Percentiles rank a stretch among this genome's conserved stretches.
Evolutionary conservation across 2,329 filamentous ascomycete species (phyloP).

Genomic region (Trichoderma atroviride): DNA sequence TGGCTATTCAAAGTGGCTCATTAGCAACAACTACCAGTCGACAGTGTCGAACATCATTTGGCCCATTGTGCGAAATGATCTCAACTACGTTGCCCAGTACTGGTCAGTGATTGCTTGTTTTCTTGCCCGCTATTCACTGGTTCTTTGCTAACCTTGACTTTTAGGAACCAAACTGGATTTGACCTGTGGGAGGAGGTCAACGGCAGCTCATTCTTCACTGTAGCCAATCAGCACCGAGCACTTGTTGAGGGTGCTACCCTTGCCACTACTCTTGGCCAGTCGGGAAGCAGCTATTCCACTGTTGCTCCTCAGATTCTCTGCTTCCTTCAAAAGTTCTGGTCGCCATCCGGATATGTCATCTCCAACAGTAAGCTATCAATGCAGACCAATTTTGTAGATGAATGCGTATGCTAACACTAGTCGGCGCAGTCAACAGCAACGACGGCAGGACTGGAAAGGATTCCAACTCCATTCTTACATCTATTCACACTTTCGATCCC

Average conservation of each 20-base stretch:
- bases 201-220: slow-evolving; percentile 79
- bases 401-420: background rate
- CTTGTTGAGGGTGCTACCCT: slow-evolving; percentile 68
- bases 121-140: background rate
- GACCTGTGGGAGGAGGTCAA: slow-evolving; percentile 84
- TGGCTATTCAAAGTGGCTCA: slow-evolving; percentile 71
- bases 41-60: slow-evolving; percentile 62
- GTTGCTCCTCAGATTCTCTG: slow-evolving; percentile 73
- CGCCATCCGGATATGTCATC: slow-evolving; percentile 59
- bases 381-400: background rate
- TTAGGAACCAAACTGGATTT: slow-evolving; percentile 61
- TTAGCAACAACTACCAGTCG: slow-evolving; percentile 64
- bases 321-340: slow-evolving; percentile 77
- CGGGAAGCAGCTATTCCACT: slow-evolving; percentile 61
- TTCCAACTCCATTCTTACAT: slow-evolving; percentile 67
- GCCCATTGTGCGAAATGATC: slow-evolving; percentile 76
- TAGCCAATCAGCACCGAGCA: slow-evolving; percentile 69
- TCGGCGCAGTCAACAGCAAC: slow-evolving; percentile 54
- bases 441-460: slow-evolving; percentile 69
- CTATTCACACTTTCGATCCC: slow-evolving; percentile 72
- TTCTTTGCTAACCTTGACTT: background rate
- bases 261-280: slow-evolving; percentile 63
- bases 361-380: slow-evolving; percentile 59
- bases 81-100: slow-evolving; percentile 74
- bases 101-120: slow-evolving; percentile 48